Evolutionary conservation across 805 yeast genomes (phyloP).

Genomic region (Spathaspora arborariae): DNA sequence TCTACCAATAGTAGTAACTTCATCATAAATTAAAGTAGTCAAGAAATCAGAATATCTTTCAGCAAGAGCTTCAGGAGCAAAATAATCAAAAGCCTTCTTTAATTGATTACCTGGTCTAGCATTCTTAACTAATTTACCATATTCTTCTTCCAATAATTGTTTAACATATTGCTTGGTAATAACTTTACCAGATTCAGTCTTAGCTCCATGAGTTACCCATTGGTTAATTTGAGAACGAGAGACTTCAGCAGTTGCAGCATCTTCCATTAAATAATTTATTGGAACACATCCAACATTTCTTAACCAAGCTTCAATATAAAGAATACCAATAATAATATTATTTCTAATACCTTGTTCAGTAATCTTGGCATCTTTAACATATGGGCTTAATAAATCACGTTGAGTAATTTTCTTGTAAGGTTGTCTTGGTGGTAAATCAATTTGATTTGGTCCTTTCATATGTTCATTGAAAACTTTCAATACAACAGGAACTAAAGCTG

Average conservation of each 20-base stretch:
- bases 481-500: conserved; percentile 73
- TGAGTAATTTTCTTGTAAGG: conserved; percentile 56
- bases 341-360: conserved; percentile 69
- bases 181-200: conserved; percentile 52
- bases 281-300: conserved; percentile 84
- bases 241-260: conserved; percentile 88
- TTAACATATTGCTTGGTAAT: conserved; percentile 60
- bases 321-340: conserved; percentile 71
- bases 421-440: conserved; percentile 46
- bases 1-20: conserved; percentile 54
- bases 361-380: conserved; percentile 57
- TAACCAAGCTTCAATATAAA: conserved; percentile 84
- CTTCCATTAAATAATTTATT: conserved; percentile 82
- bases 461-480: conserved; percentile 66
- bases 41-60: conserved; percentile 73
- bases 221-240: conserved; percentile 79
- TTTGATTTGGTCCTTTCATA: conserved; percentile 83
- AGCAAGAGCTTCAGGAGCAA: conserved; percentile 70
- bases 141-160: conserved; percentile 58
- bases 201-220: conserved; percentile 74
- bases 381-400: conserved; percentile 59
- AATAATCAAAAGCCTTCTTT: conserved; percentile 63
- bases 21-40: conserved; percentile 73
- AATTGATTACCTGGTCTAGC: conserved; percentile 64
- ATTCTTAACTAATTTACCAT: conserved; percentile 42